phyloP scores from a whole-genome alignment of 768 basidiomycete species.

The Trametes sanguinea region DNA sequence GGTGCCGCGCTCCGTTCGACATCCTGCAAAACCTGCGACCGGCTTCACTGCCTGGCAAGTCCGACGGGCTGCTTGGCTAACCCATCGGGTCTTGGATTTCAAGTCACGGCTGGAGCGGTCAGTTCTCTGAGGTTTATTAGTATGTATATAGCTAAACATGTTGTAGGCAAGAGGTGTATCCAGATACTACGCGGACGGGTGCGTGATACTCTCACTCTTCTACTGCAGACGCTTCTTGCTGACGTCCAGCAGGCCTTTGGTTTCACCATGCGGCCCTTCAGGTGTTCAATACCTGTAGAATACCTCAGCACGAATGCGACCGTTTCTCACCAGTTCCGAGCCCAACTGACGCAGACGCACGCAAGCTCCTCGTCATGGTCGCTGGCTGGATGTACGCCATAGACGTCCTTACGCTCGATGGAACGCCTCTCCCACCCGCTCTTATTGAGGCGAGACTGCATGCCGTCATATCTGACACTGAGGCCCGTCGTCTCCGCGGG shows the following conservation, averaged over 20 bases:
- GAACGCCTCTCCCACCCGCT: slow-evolving; percentile 33
- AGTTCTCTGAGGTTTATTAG: slow-evolving; percentile 27
- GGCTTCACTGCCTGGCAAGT: slow-evolving; percentile 80
- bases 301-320: slow-evolving; percentile 72
- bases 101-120: slow-evolving; percentile 66
- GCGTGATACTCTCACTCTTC: slow-evolving; percentile 1
- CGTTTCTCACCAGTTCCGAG: slow-evolving; percentile 52
- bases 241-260: slow-evolving; percentile 47
- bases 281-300: slow-evolving; percentile 77
- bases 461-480: slow-evolving; percentile 58
- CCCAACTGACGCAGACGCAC: slow-evolving; percentile 47
- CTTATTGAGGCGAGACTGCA: slow-evolving; percentile 50
- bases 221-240: not conserved
- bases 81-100: slow-evolving; percentile 71
- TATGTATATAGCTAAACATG: not conserved
- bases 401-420: slow-evolving; percentile 55
- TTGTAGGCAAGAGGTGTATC: slow-evolving; percentile 64
- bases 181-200: slow-evolving; percentile 76
- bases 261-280: slow-evolving; percentile 55
- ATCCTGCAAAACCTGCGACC: slow-evolving; percentile 10
- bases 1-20: slow-evolving; percentile 48
- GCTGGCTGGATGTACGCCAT: slow-evolving; percentile 82
- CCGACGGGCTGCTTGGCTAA: slow-evolving; percentile 80
- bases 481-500: slow-evolving; percentile 47
- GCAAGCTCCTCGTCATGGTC: slow-evolving; percentile 67